A percentile compares a stretch with the other conserved stretches of the same genome.
Conservation (phyloP, 495 filamentous ascomycete species). For the Antarctomyces pellizariae region DNA sequence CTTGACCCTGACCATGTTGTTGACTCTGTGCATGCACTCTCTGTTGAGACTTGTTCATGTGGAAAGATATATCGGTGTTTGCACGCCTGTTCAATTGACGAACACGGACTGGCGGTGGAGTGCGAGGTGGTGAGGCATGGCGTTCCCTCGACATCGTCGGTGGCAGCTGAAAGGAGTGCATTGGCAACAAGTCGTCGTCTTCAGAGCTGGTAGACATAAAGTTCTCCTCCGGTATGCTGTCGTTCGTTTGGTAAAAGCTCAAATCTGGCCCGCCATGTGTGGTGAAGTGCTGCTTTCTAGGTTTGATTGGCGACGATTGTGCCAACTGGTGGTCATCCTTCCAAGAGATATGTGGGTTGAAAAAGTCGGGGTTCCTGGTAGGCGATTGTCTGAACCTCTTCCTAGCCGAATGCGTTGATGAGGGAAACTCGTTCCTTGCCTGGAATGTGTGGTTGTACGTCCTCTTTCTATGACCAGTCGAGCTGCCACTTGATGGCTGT, state of each 20-base stretch:
- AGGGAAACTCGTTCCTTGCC: too few relatives aligned
- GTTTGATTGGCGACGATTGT: conserved; percentile 62
- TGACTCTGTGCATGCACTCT: too few relatives aligned
- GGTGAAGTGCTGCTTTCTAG: conserved; percentile 38
- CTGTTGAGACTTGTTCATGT: too few relatives aligned
- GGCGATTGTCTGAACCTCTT: conserved; percentile 54
- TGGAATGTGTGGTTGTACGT: conserved; percentile 22
- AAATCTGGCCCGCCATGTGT: conserved; percentile 34
- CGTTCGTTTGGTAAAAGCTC: conserved; percentile 48
- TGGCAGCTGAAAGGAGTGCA: conserved; percentile 41
- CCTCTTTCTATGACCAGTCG: conserved; percentile 29
- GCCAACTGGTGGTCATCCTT: conserved; percentile 48
- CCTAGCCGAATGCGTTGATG: conserved; percentile 21
- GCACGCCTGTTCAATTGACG: conserved; percentile 20
- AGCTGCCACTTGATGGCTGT: conserved; percentile 16
- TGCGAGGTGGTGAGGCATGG: conserved; percentile 57
- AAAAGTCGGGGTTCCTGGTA: conserved; percentile 29
- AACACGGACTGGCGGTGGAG: conserved; percentile 49
- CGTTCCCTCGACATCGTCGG: conserved; percentile 24
- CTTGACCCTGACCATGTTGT: too few relatives aligned
- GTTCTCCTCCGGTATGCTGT: conserved; percentile 35
- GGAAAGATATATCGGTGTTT: conserved; percentile 8
- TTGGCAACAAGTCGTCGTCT: conserved; percentile 52
- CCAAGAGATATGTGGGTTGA: conserved; percentile 37
- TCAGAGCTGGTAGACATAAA: conserved; percentile 48